Evolutionary conservation across 2,329 filamentous ascomycete genomes (phyloP), one percentile per base, ranked within the genome.

Genomic region (Colletotrichum brevisporum): DNA sequence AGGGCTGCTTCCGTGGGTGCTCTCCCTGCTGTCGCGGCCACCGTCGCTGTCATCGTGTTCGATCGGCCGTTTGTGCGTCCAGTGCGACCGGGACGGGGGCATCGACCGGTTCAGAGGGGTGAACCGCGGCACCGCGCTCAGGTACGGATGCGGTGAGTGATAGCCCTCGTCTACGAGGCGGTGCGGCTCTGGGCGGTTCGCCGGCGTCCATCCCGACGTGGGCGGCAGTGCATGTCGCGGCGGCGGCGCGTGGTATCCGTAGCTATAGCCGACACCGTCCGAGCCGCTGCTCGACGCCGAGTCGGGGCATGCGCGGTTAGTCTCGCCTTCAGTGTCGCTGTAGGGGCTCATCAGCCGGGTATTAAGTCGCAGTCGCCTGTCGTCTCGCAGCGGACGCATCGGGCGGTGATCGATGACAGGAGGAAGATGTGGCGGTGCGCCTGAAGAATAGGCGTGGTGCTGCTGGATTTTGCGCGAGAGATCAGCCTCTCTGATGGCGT

Each of bases 401-500:
- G 63, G 52, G 6, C 67, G 69, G 18, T 24, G 55, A 27, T 70
- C 71, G 15, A 58, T 69, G n/a, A 58, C 52, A 10, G 31, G 55
- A 8, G 61, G n/a, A 18, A 45, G 41, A 51, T 72, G 72, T 13
- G 62, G 63, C 4, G 53, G 24, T 2, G 43, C 43, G 24, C 48
- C 58, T 10, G 70, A 59, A 10, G 58, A 58, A 39, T 54, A 68
- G 10, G 70, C 70, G 50, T 76, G 78, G 50, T 73, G 75, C 69
- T 80, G 78, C 69, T 80, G 78, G 57, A 80, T 63, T 13, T 75
- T 73, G 36, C 84, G 83, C 57, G 80, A 84, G 55, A 77, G 75
- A 31, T 83, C 79, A 26, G 87, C 85, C 68, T 90, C 85, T 2
- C 76, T 75, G 0, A 85, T 85, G 3, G 90, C 88, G 15, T 83